A percentile compares a stretch with the other conserved stretches of the same genome.
phyloP scores from a whole-genome alignment of 2,329 filamentous ascomycete genomes.

The Colletotrichum chrysophilum region DNA sequence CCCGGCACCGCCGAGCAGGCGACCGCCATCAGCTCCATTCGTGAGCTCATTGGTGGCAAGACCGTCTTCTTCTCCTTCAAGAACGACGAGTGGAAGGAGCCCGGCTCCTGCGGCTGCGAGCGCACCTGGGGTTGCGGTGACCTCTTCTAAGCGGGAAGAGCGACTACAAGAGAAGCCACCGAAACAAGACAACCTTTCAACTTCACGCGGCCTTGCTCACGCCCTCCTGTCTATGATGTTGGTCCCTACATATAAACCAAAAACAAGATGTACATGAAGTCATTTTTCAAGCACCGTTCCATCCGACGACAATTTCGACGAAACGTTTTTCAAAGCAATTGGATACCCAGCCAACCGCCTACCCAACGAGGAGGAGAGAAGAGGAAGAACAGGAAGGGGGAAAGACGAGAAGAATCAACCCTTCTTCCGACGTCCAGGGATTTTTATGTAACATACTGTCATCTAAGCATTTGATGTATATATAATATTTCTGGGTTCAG shows the following conservation, averaged over 20 bases:
- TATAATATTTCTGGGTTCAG: not conserved
- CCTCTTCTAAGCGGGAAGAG: slow-evolving; percentile 42
- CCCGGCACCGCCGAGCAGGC: slow-evolving; percentile 72
- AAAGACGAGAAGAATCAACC: not conserved
- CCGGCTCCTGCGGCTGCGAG: slow-evolving; percentile 76
- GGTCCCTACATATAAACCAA: not conserved
- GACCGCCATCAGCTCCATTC: slow-evolving; percentile 74
- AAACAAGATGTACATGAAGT: slow-evolving; percentile 1
- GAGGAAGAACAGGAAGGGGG: not conserved
- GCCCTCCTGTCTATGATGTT: not conserved
- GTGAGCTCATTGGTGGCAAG: slow-evolving; percentile 67
- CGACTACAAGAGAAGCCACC: not conserved
- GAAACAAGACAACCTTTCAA: not conserved
- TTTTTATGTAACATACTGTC: slow-evolving; percentile 1
- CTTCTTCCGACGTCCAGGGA: not conserved
- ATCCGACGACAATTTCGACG: not conserved
- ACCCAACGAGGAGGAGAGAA: not conserved
- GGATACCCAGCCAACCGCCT: not conserved
- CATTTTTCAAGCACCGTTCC: not conserved
- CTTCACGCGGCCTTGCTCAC: not conserved
- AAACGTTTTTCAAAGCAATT: not conserved
- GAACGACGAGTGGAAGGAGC: slow-evolving; percentile 82
- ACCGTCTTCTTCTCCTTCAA: slow-evolving; percentile 83
- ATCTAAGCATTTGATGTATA: not conserved
- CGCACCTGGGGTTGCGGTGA: slow-evolving; percentile 75